These are phyloP conservation scores for Letharia lupina DNA, from an alignment of 495 filamentous ascomycete genomes.

Conservation along the genomic window DNA sequence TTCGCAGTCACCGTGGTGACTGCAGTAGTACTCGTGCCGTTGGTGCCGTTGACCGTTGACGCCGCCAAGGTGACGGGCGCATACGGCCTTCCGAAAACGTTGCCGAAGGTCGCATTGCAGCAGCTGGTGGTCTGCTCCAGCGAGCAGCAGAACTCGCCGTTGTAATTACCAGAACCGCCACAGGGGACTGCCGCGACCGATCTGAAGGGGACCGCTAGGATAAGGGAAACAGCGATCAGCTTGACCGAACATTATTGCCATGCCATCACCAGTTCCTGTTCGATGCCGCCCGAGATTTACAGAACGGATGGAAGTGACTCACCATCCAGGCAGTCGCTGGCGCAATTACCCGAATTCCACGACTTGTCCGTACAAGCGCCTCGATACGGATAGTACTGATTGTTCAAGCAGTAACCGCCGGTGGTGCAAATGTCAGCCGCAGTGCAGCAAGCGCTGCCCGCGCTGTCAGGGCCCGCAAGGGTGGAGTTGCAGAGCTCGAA, in stretches of 20 bases:
- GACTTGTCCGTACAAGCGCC: background rate
- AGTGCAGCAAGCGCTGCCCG: background rate
- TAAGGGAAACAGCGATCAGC: background rate
- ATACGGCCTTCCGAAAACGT: background rate
- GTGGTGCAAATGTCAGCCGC: background rate
- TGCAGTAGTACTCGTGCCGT: background rate
- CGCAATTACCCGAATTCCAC: background rate
- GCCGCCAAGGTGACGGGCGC: background rate
- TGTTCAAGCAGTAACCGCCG: background rate
- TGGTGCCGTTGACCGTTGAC: background rate
- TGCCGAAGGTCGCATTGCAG: background rate
- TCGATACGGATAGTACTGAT: background rate
- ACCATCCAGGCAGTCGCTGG: background rate
- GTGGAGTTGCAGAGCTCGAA: background rate
- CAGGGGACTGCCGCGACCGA: background rate
- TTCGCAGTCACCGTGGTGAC: too few relatives aligned
- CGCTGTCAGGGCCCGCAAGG: background rate
- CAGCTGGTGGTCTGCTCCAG: background rate
- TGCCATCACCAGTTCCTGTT: too few relatives aligned
- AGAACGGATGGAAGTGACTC: background rate
- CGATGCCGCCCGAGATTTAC: too few relatives aligned
- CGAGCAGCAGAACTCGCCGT: background rate
- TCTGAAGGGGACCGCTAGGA: background rate
- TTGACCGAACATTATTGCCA: too few relatives aligned
- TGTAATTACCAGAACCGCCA: background rate